phyloP scores from a whole-genome alignment of 306 rosid species.

The Senna siamea region DNA sequence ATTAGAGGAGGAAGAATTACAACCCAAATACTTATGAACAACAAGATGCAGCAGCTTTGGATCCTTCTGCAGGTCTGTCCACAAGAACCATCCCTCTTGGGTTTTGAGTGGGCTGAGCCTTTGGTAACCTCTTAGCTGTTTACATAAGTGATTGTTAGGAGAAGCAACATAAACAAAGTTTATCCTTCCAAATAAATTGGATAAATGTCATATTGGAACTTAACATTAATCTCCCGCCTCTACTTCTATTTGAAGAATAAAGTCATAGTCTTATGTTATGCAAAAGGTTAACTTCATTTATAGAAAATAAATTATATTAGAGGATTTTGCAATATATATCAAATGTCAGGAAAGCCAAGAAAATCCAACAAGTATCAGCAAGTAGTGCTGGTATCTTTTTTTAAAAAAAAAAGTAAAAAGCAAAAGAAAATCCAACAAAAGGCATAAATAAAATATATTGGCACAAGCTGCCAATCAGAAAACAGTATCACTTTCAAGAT shows the following conservation, averaged over 20 bases:
- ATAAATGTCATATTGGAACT: too few relatives aligned
- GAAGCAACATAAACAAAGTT: constrained; percentile 18
- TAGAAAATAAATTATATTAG: too few relatives aligned
- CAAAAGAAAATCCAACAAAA: constrained; percentile 18
- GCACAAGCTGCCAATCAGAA: constrained; percentile 13
- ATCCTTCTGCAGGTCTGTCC: constrained; percentile 64
- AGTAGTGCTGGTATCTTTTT: constrained; percentile 66
- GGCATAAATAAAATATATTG: constrained; percentile 27
- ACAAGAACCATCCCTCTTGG: constrained; percentile 72
- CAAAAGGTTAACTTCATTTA: too few relatives aligned
- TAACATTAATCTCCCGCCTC: too few relatives aligned
- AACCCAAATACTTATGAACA: constrained; percentile 52
- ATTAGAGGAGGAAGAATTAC: constrained; percentile 3
- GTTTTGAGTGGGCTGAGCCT: constrained; percentile 63
- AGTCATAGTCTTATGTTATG: too few relatives aligned
- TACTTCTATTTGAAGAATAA: too few relatives aligned
- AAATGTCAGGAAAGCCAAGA: too few relatives aligned
- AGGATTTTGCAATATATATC: too few relatives aligned
- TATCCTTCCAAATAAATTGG: too few relatives aligned
- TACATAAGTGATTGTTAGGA: constrained; percentile 36
- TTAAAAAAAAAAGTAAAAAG: background rate
- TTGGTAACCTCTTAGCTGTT: constrained; percentile 67
- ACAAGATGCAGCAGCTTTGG: constrained; percentile 57
- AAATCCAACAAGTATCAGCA: constrained; percentile 71
- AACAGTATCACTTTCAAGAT: background rate